Conservation (phyloP, 2,329 filamentous ascomycete genomes). For the Penicillium capsulatum region DNA sequence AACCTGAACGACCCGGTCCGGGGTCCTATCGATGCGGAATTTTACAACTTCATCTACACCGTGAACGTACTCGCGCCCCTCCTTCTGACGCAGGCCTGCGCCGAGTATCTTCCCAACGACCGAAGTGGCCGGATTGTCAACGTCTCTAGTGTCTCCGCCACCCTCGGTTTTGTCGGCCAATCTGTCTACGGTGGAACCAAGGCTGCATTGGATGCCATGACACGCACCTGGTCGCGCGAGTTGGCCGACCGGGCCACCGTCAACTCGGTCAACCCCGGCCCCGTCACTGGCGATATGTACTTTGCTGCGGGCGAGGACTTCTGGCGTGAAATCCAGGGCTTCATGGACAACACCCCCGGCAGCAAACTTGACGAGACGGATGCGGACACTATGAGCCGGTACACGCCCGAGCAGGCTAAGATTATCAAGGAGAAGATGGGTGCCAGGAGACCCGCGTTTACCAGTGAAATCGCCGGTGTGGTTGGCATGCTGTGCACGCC, state of each 20-base stretch:
- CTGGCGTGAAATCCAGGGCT: slow-evolving; percentile 56
- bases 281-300: slow-evolving; percentile 66
- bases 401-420: slow-evolving; percentile 58
- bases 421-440: slow-evolving; percentile 57
- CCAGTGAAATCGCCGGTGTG: slow-evolving; percentile 68
- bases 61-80: slow-evolving; percentile 81
- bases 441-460: slow-evolving; percentile 60
- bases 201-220: slow-evolving; percentile 65
- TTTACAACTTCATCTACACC: slow-evolving; percentile 69
- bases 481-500: slow-evolving; percentile 70
- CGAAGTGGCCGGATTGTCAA: slow-evolving; percentile 63
- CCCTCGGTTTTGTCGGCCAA: slow-evolving; percentile 56
- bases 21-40: slow-evolving; percentile 55
- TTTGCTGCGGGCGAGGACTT: slow-evolving; percentile 54
- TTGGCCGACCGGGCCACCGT: slow-evolving; percentile 59
- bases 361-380: slow-evolving; percentile 23
- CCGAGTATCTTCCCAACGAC: slow-evolving; percentile 65
- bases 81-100: slow-evolving; percentile 68
- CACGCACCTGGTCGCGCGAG: slow-evolving; percentile 63
- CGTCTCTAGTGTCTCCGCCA: slow-evolving; percentile 56
- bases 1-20: slow-evolving; percentile 61
- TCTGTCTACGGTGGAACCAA: slow-evolving; percentile 64
- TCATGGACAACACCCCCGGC: slow-evolving; percentile 61
- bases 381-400: slow-evolving; percentile 25
- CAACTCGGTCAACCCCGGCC: slow-evolving; percentile 63